phyloP scores from a whole-genome alignment of 2,329 filamentous ascomycete genomes.

The Podosphaera xanthii region DNA sequence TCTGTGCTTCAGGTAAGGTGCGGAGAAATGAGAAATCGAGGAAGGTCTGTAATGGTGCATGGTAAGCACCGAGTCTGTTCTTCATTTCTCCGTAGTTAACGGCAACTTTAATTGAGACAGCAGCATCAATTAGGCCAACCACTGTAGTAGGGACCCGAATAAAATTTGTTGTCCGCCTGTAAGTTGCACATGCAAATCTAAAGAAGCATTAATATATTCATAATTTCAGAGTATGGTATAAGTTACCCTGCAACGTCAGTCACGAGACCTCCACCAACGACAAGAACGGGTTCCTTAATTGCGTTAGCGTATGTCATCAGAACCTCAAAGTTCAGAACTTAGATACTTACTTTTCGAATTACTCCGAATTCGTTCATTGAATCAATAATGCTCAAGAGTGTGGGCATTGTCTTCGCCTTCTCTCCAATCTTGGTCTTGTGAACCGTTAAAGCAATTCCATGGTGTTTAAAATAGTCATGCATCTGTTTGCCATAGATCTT shows the following conservation, averaged over 20 bases:
- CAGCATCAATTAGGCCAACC: slow-evolving; percentile 53
- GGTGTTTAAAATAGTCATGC: slow-evolving; percentile 42
- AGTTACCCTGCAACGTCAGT: slow-evolving; percentile 51
- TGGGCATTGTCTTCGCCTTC: slow-evolving; percentile 52
- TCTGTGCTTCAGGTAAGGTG: slow-evolving; percentile 41
- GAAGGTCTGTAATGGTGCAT: slow-evolving; percentile 49
- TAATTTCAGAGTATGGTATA: slow-evolving; percentile 1
- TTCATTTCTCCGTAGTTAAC: slow-evolving; percentile 60
- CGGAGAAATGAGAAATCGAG: slow-evolving; percentile 52
- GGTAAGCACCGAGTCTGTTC: slow-evolving; percentile 51
- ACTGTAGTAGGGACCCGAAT: slow-evolving; percentile 54
- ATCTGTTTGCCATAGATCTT: slow-evolving; percentile 43
- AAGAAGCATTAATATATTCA: slow-evolving; percentile 6
- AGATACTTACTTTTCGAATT: slow-evolving; percentile 29
- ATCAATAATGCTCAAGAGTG: slow-evolving; percentile 44
- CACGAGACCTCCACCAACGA: slow-evolving; percentile 46
- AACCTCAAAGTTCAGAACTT: neutral
- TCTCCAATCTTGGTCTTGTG: slow-evolving; percentile 56
- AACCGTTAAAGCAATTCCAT: slow-evolving; percentile 36
- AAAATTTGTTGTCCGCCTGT: slow-evolving; percentile 50
- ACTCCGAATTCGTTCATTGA: slow-evolving; percentile 55
- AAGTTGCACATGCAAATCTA: slow-evolving; percentile 47
- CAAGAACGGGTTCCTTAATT: slow-evolving; percentile 35
- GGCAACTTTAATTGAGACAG: slow-evolving; percentile 56
- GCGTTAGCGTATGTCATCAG: neutral